Conservation (phyloP, 2,329 filamentous ascomycete genomes). For the Hyphodiscus sp. region DNA sequence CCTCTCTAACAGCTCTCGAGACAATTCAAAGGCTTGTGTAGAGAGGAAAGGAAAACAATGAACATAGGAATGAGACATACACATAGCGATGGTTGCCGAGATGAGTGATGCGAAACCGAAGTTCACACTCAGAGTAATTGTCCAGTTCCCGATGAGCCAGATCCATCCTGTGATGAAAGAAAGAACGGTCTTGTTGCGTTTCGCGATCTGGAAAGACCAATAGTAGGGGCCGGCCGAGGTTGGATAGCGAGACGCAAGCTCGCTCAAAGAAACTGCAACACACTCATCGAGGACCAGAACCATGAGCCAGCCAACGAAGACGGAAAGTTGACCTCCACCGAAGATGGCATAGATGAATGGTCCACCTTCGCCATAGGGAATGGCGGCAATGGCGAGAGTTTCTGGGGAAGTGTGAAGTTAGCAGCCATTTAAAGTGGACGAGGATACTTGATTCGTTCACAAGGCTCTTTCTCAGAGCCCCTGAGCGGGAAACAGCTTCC, state of each 20-base stretch:
- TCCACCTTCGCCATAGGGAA: slow-evolving; percentile 43
- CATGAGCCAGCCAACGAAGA: slow-evolving; percentile 51
- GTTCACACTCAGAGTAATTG: slow-evolving; percentile 76
- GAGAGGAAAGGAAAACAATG: no score
- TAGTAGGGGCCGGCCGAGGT: slow-evolving; percentile 77
- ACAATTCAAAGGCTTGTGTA: no score
- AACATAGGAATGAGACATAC: no score
- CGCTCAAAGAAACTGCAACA: slow-evolving; percentile 63
- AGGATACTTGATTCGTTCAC: no score
- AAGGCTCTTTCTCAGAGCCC: no score
- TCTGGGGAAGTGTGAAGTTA: slow-evolving; percentile 21
- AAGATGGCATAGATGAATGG: slow-evolving; percentile 28
- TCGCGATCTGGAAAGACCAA: slow-evolving; percentile 68
- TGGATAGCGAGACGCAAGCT: slow-evolving; percentile 70
- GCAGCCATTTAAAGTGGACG: no score
- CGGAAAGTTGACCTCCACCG: slow-evolving; percentile 42
- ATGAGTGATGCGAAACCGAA: slow-evolving; percentile 59
- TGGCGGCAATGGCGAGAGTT: slow-evolving; percentile 53
- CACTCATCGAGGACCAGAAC: slow-evolving; percentile 52
- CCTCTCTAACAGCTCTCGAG: no score
- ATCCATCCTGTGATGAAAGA: slow-evolving; percentile 72
- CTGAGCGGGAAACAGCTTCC: no score
- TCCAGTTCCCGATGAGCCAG: slow-evolving; percentile 74
- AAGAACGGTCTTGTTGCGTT: slow-evolving; percentile 52
- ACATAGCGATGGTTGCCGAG: slow-evolving; percentile 45